Percentiles rank a stretch among this genome's conserved stretches.
These are phyloP conservation scores for Nannochloropsis oceanica DNA, from an alignment of 108 stramenopile species.

Conservation along the genomic window DNA sequence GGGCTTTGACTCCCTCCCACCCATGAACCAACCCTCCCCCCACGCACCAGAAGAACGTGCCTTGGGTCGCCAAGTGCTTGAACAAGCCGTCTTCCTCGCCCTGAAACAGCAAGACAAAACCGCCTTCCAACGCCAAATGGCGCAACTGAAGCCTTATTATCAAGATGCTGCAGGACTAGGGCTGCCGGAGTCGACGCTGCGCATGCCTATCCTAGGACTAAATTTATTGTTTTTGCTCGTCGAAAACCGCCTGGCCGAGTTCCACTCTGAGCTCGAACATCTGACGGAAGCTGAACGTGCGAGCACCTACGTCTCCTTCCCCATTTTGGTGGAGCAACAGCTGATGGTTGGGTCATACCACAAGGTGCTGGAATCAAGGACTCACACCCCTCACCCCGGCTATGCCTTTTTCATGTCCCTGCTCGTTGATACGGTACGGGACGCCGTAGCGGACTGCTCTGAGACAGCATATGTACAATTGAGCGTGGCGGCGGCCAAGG, in stretches of 20 bases:
- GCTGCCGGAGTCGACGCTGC: constrained; percentile 20
- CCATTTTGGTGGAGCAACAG: constrained; percentile 34
- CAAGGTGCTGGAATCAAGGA: constrained; percentile 31
- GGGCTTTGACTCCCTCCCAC: neutral
- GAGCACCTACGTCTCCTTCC: constrained; percentile 25
- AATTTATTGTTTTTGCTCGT: constrained; percentile 38
- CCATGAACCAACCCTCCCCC: neutral
- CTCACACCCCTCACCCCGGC: constrained; percentile 23
- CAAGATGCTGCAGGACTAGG: neutral
- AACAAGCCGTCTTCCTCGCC: constrained; percentile 8
- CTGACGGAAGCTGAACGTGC: constrained; percentile 23
- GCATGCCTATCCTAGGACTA: constrained; percentile 26
- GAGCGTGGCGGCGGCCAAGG: constrained; percentile 18
- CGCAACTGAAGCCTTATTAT: constrained; percentile 33
- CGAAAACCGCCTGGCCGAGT: constrained; percentile 41
- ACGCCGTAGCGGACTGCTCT: constrained; percentile 32
- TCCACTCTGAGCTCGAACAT: constrained; percentile 42
- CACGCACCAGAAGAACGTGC: neutral
- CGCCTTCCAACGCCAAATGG: constrained; percentile 1
- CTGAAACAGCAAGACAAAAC: constrained; percentile 2
- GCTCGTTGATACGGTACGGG: constrained; percentile 29
- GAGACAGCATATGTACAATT: constrained; percentile 30
- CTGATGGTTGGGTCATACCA: constrained; percentile 42
- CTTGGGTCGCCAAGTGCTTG: neutral
- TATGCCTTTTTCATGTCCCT: constrained; percentile 33